phyloP scores from a whole-genome alignment of 1,139 yeast genomes.

The Taphrina confusa region DNA sequence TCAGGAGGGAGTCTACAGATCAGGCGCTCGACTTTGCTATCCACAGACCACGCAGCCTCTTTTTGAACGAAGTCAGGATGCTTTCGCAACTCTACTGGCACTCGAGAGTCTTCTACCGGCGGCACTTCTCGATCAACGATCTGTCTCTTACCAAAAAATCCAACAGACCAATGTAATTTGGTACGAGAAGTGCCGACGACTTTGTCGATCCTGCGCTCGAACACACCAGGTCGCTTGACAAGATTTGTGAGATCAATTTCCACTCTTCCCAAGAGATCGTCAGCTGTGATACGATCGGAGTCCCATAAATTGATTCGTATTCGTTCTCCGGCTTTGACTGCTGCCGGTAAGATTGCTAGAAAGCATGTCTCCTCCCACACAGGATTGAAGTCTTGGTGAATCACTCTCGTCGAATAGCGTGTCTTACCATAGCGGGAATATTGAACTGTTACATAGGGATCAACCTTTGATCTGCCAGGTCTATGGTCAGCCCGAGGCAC shows the following conservation, averaged over 20 bases:
- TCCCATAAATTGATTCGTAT: conserved; percentile 36
- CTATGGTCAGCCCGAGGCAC: conserved; percentile 33
- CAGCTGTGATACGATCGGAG: conserved; percentile 35
- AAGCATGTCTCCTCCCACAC: conserved; percentile 35
- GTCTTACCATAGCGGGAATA: conserved; percentile 35
- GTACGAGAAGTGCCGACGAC: conserved; percentile 28
- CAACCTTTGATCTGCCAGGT: conserved; percentile 33
- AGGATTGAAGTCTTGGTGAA: conserved; percentile 34
- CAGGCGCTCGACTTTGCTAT: conserved; percentile 31
- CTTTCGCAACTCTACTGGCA: conserved; percentile 29
- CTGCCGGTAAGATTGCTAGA: conserved; percentile 31
- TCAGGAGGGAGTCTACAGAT: conserved; percentile 30
- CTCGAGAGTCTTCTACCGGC: conserved; percentile 16
- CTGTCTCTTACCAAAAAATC: conserved; percentile 27
- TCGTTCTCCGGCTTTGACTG: conserved; percentile 36
- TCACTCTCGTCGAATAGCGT: conserved; percentile 35
- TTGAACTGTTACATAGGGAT: conserved; percentile 35
- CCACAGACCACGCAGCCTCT: conserved; percentile 22
- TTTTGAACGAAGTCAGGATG: conserved; percentile 28
- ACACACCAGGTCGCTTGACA: conserved; percentile 27
- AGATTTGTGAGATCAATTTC: conserved; percentile 30
- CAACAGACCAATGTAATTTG: conserved; percentile 32
- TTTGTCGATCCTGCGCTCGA: conserved; percentile 27
- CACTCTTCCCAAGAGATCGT: conserved; percentile 36
- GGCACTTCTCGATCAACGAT: conserved; percentile 18